Conservation (phyloP, 768 basidiomycete species). For the Lentinula detonsa region DNA sequence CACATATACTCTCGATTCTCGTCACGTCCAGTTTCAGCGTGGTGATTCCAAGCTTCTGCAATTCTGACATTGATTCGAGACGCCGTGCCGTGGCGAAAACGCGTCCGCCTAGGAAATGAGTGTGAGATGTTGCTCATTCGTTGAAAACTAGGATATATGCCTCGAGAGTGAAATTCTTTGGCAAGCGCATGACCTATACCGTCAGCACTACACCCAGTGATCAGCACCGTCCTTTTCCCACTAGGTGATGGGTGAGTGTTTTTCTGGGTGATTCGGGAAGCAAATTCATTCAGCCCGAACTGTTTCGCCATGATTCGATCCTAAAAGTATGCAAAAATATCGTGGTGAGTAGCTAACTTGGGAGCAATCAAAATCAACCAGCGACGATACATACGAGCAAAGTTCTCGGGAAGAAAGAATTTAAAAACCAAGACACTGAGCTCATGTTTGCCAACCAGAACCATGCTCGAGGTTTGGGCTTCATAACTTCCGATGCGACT, state of each 20-base stretch:
- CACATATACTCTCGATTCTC: slow-evolving; percentile 7
- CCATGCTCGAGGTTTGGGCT: slow-evolving; percentile 10
- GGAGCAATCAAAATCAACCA: background rate
- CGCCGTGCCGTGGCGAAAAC: slow-evolving; percentile 23
- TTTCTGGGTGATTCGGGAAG: background rate
- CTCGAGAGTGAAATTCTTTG: slow-evolving; percentile 12
- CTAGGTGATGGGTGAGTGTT: background rate
- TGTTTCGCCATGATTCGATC: background rate
- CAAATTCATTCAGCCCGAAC: background rate
- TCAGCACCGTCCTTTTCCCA: background rate
- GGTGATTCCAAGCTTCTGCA: slow-evolving; percentile 11
- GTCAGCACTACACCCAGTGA: slow-evolving; percentile 15
- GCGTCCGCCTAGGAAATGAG: slow-evolving; percentile 11
- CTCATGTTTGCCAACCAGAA: slow-evolving; percentile 14
- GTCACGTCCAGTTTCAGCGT: slow-evolving; percentile 22
- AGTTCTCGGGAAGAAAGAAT: slow-evolving; percentile 11
- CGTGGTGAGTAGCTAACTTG: background rate
- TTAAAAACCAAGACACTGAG: slow-evolving; percentile 13
- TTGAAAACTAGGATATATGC: background rate
- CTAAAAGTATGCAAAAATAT: background rate
- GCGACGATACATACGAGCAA: slow-evolving; percentile 10
- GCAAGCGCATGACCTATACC: slow-evolving; percentile 18
- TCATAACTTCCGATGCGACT: slow-evolving; percentile 15
- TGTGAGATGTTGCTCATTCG: background rate
- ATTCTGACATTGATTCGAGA: slow-evolving; percentile 13